Evolutionary conservation across 78 protist genomes (phyloP).

Genomic region (Emiliania huxleyi): DNA sequence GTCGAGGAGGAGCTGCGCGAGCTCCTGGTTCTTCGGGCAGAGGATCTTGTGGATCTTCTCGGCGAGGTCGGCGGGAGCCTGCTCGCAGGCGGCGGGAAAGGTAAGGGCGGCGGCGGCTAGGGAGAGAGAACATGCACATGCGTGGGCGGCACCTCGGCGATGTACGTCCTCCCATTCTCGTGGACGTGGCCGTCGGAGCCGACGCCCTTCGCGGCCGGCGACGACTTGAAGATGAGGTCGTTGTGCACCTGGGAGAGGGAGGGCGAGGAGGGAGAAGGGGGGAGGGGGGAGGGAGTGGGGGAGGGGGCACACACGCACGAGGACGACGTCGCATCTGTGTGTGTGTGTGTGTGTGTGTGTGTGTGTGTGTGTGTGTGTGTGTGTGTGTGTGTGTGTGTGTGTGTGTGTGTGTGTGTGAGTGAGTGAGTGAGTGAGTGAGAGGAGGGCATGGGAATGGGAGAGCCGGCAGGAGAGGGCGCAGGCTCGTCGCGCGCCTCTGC

Average conservation of each 20-base stretch:
- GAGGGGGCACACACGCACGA: neutral
- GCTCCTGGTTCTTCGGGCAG: slow-evolving; percentile 2
- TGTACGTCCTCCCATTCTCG: neutral
- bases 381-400: too few relatives aligned
- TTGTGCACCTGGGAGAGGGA: neutral
- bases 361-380: too few relatives aligned
- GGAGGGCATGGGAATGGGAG: too few relatives aligned
- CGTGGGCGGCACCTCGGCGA: neutral
- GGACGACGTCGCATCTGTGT: neutral
- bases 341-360: neutral
- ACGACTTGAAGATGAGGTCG: neutral
- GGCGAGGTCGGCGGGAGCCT: neutral
- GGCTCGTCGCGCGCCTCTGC: neutral
- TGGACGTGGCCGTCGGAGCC: slow-evolving; percentile 1
- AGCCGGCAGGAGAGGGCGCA: too few relatives aligned
- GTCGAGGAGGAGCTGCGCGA: neutral
- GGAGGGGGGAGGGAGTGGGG: neutral
- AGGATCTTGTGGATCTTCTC: neutral
- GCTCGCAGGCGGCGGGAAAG: too few relatives aligned
- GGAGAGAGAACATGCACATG: too few relatives aligned
- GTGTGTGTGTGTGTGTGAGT: too few relatives aligned
- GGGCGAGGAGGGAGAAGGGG: neutral
- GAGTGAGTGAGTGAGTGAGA: too few relatives aligned
- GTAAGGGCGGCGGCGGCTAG: too few relatives aligned
- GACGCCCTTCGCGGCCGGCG: neutral